These are phyloP conservation scores for Lentinula novae-zelandiae DNA, from an alignment of 1,284 basidiomycete genomes.

Conservation along the genomic window DNA sequence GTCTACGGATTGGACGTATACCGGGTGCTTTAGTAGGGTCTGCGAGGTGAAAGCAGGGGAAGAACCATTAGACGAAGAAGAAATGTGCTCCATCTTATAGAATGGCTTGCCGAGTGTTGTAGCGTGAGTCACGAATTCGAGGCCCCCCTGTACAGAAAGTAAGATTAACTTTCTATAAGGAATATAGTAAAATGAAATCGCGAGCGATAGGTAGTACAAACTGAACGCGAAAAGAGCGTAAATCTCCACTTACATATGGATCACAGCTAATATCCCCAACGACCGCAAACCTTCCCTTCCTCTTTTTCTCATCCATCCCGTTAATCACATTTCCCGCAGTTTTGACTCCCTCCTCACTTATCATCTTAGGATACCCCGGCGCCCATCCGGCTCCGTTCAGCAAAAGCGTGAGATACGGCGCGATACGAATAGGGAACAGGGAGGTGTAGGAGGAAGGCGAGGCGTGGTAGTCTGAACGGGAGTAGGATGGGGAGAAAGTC, in stretches of 20 bases:
- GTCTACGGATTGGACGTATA: conserved; percentile 83
- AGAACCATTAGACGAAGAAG: conserved; percentile 24
- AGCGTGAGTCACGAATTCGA: conserved; percentile 74
- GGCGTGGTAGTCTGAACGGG: conserved; percentile 69
- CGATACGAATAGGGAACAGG: conserved; percentile 67
- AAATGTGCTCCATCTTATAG: conserved; percentile 40
- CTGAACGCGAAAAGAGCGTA: neutral
- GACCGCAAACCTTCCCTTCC: conserved; percentile 58
- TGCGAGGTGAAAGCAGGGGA: neutral
- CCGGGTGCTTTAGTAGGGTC: conserved; percentile 21
- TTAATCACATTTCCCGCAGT: conserved; percentile 39
- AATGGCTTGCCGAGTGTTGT: conserved; percentile 79
- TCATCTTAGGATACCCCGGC: conserved; percentile 70
- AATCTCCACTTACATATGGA: conserved; percentile 47
- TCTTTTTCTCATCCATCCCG: conserved; percentile 40
- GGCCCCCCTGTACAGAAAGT: conserved; percentile 55
- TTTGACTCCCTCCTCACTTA: conserved; percentile 65
- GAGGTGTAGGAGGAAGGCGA: conserved; percentile 66
- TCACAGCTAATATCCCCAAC: conserved; percentile 89
- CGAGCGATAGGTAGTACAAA: neutral
- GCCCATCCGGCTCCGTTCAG: conserved; percentile 87
- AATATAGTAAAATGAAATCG: too few species aligned
- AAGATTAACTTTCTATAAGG: too few species aligned
- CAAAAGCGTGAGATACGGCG: conserved; percentile 80
- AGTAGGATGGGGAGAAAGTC: conserved; percentile 34